A percentile compares a stretch with the other conserved stretches of the same genome.
Conservation (phyloP, 257 asterid genomes). For the Ocimum tenuiflorum region DNA sequence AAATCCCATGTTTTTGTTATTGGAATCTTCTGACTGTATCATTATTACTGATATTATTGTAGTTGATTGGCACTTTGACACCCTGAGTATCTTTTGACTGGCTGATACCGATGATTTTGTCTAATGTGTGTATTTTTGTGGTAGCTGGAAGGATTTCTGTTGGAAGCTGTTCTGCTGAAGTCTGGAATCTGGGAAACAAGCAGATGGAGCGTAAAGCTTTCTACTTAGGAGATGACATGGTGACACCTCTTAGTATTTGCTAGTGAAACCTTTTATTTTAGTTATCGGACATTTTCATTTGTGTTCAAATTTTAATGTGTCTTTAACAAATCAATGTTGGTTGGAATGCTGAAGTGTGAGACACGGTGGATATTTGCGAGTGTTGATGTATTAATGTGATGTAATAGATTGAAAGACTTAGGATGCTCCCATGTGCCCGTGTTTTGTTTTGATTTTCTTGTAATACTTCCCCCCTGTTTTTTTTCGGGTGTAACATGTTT, state of each 20-base stretch:
- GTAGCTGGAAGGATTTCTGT: constrained; percentile 33
- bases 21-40: not conserved
- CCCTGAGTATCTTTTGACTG: not conserved
- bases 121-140: constrained; percentile 27
- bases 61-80: too few relatives aligned
- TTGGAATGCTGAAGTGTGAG: constrained; percentile 41
- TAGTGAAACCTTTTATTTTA: constrained; percentile 33
- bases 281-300: constrained; percentile 29
- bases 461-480: constrained; percentile 27
- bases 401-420: constrained; percentile 43
- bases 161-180: constrained; percentile 39
- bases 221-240: constrained; percentile 27
- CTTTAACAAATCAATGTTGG: constrained; percentile 31
- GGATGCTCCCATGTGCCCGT: constrained; percentile 28
- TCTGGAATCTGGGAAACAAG: constrained; percentile 18
- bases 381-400: constrained; percentile 34
- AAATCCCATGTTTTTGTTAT: too few relatives aligned
- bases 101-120: not conserved
- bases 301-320: constrained; percentile 30
- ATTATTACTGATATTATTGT: too few relatives aligned
- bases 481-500: constrained; percentile 35
- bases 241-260: constrained; percentile 32
- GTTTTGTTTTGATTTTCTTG: constrained; percentile 25
- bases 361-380: constrained; percentile 33
- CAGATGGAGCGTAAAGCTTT: constrained; percentile 24